Percentiles rank a stretch among this genome's conserved stretches.
These are phyloP conservation scores for Lotus japonicus DNA, from an alignment of 306 rosid genomes.

Conservation along the genomic window DNA sequence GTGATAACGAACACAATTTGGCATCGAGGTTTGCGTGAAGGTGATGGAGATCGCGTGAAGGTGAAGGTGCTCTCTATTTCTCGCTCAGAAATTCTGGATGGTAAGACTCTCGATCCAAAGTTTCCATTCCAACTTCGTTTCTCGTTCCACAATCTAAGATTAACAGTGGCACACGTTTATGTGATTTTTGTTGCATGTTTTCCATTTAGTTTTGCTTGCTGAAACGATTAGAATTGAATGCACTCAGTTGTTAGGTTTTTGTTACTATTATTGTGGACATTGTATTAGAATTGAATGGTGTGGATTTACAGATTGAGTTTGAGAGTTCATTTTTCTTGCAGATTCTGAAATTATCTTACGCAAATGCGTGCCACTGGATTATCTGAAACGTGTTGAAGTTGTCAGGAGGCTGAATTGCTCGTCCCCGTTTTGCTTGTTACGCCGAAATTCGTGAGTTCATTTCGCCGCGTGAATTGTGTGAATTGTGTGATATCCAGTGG, in stretches of 20 bases:
- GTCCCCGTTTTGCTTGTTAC: constrained; percentile 39
- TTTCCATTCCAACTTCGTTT: no score
- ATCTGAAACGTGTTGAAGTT: constrained; percentile 26
- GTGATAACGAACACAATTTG: no score
- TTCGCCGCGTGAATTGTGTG: background rate
- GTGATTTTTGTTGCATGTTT: background rate
- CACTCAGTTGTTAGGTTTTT: background rate
- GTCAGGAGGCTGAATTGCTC: constrained; percentile 28
- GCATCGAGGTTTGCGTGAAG: no score
- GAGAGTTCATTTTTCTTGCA: no score
- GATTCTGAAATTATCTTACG: constrained; percentile 25
- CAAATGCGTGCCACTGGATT: constrained; percentile 42
- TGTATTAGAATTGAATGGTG: no score
- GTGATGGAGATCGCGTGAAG: no score
- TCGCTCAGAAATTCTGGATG: no score
- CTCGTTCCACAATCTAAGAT: no score
- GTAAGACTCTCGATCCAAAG: no score
- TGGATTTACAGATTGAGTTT: background rate
- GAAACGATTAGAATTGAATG: constrained; percentile 1
- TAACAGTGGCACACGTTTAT: background rate
- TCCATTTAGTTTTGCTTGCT: background rate
- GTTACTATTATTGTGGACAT: background rate
- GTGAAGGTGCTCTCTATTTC: no score
- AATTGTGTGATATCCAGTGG: background rate
- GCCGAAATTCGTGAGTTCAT: constrained; percentile 51